Base-by-base conservation (phyloP, 345 rosid species). In the Salix koriyanagi region DNA sequence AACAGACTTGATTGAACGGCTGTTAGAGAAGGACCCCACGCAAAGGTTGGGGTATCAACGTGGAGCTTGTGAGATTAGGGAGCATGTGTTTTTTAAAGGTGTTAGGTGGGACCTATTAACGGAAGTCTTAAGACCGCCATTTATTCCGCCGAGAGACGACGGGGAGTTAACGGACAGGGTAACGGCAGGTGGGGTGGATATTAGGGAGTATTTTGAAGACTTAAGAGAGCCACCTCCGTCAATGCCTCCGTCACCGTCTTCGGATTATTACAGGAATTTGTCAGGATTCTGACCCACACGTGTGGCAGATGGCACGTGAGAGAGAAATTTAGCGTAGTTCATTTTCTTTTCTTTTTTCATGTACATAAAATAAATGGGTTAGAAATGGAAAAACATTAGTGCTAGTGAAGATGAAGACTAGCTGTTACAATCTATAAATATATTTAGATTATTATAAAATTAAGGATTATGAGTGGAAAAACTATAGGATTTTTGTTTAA, bases 31-130 rank as follows among this genome's bases (percentile, higher is more conserved):
- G 81, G 99, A 93, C 64, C 96, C 97, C 11, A 77, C 60, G 2
- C 85, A 48, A 44, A 82, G 99, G 83, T 82, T 95, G 73, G 99
- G 99, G 7, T 86, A 85, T 62, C 76, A 36, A 42, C 76, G 90
- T 21, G 97, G 99, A 71, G 97, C 91, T 60, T 74, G 79, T 42
- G 99, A 91, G 86, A 86, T 95, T 81, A 95, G 88, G 86, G 90
- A 83, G 70, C 97, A 93, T 77, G 78, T 72, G 77, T 95, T 95
- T 84, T 93, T 95, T 77, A 69, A 69, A 70, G 93, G 93, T 13
- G 75, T 93, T 9, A 77, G 72, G 79, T 95, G 99, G 99, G 94
- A 91, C 78, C 80, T 90, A 7, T 76, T 95, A 52, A 89, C 92
- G 80, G 91, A 90, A 44, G 96, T 95, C 18, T 70, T 82, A 56